Evolutionary conservation across 345 rosid genomes (phyloP).

Genomic region (Eucalyptus sp.): DNA sequence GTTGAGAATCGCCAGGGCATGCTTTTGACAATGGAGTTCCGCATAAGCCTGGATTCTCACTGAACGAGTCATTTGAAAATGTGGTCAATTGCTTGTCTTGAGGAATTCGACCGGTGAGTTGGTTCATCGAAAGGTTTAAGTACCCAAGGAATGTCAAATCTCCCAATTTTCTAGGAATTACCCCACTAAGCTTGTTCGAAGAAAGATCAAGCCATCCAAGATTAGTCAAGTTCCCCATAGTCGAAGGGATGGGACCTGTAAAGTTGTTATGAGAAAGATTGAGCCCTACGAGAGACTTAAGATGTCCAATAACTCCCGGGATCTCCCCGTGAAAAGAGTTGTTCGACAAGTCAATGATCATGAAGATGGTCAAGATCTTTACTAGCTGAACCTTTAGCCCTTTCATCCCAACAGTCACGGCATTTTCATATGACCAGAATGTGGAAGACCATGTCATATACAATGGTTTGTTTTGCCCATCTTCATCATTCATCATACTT

Average conservation of each 20-base stretch:
- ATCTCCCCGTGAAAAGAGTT: neutral
- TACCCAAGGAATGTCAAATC: neutral
- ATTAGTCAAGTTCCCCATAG: neutral
- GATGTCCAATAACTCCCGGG: neutral
- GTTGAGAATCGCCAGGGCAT: neutral
- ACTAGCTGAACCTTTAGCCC: neutral
- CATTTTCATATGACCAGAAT: neutral
- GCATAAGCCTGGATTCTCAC: neutral
- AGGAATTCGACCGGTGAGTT: neutral
- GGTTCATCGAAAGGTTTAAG: neutral
- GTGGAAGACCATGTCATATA: neutral
- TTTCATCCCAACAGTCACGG: neutral
- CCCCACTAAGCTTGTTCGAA: neutral
- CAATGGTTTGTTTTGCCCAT: neutral
- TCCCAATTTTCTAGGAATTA: neutral
- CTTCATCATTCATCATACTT: neutral
- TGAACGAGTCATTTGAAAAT: fast-evolving
- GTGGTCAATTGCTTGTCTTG: neutral
- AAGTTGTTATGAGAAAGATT: neutral
- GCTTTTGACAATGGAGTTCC: neutral
- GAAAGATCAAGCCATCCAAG: neutral
- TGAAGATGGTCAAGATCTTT: neutral
- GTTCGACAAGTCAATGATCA: neutral
- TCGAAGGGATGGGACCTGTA: fast-evolving
- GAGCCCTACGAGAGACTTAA: neutral